phyloP scores from a whole-genome alignment of 1,284 basidiomycete genomes.

The Porodaedalea pini region DNA sequence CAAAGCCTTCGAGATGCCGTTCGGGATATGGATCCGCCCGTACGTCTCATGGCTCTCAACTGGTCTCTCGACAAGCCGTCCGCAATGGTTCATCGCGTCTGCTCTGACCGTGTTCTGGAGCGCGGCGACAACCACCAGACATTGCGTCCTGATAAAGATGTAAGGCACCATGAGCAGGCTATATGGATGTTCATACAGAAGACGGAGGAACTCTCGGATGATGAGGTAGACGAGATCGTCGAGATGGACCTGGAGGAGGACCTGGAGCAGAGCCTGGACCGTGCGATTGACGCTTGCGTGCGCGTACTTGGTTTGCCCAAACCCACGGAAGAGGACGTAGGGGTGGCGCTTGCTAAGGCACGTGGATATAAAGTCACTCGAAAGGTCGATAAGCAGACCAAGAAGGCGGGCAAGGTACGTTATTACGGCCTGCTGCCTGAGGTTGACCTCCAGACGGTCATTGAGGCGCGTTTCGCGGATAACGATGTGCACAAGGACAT shows the following conservation, averaged over 20 bases:
- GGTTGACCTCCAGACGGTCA: constrained; percentile 50
- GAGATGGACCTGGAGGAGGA: constrained; percentile 59
- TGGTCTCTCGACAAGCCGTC: constrained; percentile 64
- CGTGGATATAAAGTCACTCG: constrained; percentile 44
- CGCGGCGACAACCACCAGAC: constrained; percentile 86
- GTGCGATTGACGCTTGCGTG: constrained; percentile 60
- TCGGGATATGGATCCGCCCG: constrained; percentile 41
- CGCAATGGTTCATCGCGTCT: constrained; percentile 66
- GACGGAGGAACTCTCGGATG: constrained; percentile 61
- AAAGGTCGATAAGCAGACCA: constrained; percentile 35
- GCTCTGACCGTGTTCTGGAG: constrained; percentile 65
- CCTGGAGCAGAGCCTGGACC: constrained; percentile 52
- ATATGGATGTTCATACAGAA: constrained; percentile 76
- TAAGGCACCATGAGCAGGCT: constrained; percentile 71
- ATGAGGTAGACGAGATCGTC: constrained; percentile 64
- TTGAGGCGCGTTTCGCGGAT: constrained; percentile 38
- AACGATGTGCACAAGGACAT: constrained; percentile 31
- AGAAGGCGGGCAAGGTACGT: constrained; percentile 33
- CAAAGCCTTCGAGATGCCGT: constrained; percentile 57
- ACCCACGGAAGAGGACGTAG: constrained; percentile 56
- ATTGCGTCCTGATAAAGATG: constrained; percentile 54
- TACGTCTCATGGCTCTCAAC: constrained; percentile 74
- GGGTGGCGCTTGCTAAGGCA: constrained; percentile 55
- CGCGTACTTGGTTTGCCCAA: constrained; percentile 45
- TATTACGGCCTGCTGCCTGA: constrained; percentile 82